Evolutionary conservation across 768 basidiomycete genomes (phyloP).

Genomic region (Mycena kentingensis): DNA sequence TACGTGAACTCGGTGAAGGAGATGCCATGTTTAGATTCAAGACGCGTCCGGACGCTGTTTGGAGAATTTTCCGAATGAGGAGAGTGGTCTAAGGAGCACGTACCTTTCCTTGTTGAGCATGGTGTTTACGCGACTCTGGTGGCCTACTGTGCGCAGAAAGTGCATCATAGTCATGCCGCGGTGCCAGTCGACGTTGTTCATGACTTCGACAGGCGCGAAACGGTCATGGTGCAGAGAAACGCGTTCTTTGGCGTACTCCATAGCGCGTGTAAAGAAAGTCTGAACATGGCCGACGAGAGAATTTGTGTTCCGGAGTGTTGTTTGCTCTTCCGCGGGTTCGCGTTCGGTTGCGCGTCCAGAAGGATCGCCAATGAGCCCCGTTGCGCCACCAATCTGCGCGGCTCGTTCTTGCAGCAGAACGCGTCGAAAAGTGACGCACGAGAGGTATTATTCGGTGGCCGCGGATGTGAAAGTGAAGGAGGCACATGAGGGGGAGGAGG

Average conservation of each 20-base stretch:
- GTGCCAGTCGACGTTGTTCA: constrained; percentile 74
- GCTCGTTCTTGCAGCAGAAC: background rate
- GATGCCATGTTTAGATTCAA: constrained; percentile 80
- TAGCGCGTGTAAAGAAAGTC: constrained; percentile 72
- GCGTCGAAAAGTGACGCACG: constrained; percentile 56
- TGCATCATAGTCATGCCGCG: constrained; percentile 71
- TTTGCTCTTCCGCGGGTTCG: constrained; percentile 57
- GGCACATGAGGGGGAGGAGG: constrained; percentile 80
- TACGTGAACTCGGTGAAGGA: constrained; percentile 99
- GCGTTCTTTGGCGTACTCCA: constrained; percentile 54
- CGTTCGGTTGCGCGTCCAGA: constrained; percentile 87
- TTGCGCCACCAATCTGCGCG: constrained; percentile 91
- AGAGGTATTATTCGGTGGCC: constrained; percentile 85
- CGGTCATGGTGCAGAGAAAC: constrained; percentile 24
- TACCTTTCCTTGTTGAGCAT: constrained; percentile 94
- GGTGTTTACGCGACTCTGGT: constrained; percentile 77
- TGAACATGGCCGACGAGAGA: constrained; percentile 65
- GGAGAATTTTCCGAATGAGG: constrained; percentile 2
- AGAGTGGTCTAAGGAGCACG: constrained; percentile 19
- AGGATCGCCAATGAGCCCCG: constrained; percentile 95
- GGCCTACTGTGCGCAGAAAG: constrained; percentile 81
- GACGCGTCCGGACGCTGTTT: constrained; percentile 76
- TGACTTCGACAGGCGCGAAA: constrained; percentile 31
- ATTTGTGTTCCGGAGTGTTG: constrained; percentile 66
- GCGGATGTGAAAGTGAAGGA: constrained; percentile 85